Evolutionary conservation across 495 filamentous ascomycete species (phyloP).

Genomic region (Penicillium cinerascens): DNA sequence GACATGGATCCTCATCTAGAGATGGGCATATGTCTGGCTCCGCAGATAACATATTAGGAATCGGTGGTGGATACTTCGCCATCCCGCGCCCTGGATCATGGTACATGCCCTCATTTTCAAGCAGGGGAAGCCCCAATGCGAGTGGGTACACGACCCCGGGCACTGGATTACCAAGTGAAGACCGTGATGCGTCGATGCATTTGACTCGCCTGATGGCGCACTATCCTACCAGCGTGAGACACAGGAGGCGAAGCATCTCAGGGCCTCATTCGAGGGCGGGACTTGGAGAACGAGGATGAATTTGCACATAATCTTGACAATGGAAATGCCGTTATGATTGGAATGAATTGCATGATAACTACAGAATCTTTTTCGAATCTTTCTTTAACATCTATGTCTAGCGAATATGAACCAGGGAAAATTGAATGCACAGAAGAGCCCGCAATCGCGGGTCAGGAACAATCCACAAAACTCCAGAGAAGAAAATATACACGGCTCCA

Average conservation of each 20-base stretch:
- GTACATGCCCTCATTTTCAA: conserved; percentile 7
- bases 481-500: background rate
- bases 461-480: conserved; percentile 3
- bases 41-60: conserved; percentile 1
- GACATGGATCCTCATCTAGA: background rate
- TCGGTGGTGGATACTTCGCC: conserved; percentile 30
- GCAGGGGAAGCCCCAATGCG: conserved; percentile 14
- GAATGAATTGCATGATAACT: background rate
- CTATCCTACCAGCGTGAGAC: conserved; percentile 28
- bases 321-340: background rate
- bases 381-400: conserved; percentile 16
- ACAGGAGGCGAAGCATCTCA: conserved; percentile 31
- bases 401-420: conserved; percentile 3
- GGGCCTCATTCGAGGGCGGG: conserved; percentile 20
- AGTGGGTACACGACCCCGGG: conserved; percentile 27
- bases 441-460: background rate
- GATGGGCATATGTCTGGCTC: background rate
- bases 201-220: conserved; percentile 24
- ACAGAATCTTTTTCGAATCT: background rate
- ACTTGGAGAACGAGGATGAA: conserved; percentile 5
- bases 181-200: conserved; percentile 17
- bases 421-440: background rate
- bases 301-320: background rate
- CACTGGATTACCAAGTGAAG: conserved; percentile 21
- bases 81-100: conserved; percentile 12